Evolutionary conservation across 2,329 filamentous ascomycete genomes (phyloP), one percentile per base, ranked within the genome.

Genomic region (Bipolaris victoriae): DNA sequence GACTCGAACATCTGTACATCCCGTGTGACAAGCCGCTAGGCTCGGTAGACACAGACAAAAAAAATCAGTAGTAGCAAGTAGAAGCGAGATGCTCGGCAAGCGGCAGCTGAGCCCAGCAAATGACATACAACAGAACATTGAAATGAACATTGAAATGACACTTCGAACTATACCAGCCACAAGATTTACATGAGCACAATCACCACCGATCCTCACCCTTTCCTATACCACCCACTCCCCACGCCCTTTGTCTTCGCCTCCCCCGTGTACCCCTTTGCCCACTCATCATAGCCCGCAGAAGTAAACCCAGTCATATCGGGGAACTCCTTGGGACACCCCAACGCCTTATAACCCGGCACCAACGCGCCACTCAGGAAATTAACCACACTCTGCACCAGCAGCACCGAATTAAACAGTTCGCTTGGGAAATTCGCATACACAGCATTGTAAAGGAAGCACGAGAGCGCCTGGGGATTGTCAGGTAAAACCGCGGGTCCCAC

Each of bases 371-470:
- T 62, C 24, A 66, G 39, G 7, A 55, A 50, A 29, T 66, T 64
- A 1, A 61, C 61, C 0, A 66, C 37, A 0, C 20, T 49, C 24
- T 52, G 18, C 5, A 62, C 45, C 37, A 62, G 18, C 2, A 37
- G 37, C 5, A 64, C 51, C n/a, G 54, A 31, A 16, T 61, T 64
- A 51, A 59, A 64, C 16, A 64, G 33, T 40, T 66, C 63, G 5
- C 57, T 52, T 1, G 63, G 63, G 33, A 66, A 64, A 37, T 64
- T 66, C 0, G 63, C 61, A 33, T 64, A 66, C 2, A 66, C 49
- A 1, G 63, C 60, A 18, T 66, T 66, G 49, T 66, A 66, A 7
- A 66, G 36, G 53, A 66, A 66, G 24, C 62, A 66, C 33, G 55
- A 50, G 5, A 66, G 24, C 11, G 61, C 61, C 40, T 66, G 63